Base-by-base conservation (phyloP, 352 stramenopile genomes). In the Globisporangium sylvaticum region DNA sequence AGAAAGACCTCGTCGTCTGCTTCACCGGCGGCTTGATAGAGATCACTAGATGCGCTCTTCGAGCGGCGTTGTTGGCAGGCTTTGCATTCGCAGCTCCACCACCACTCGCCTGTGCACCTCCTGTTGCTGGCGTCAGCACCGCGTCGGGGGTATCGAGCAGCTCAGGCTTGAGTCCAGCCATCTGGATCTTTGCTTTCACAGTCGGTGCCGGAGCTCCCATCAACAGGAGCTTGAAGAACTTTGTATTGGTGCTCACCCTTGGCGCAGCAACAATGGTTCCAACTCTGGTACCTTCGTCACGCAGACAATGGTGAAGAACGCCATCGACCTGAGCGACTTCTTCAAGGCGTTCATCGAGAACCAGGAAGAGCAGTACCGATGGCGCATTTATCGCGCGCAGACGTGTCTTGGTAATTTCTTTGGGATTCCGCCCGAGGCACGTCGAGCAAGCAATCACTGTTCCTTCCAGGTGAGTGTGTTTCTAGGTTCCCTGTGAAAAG, bases 331-430 rank as follows among this genome's bases (percentile, higher is more conserved):
- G 32, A 88, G 67, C n/a, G 72, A 81, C 10, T 97, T 96, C 60
- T 67, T 97, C 39, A 89, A 95, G 48, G 64, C 76, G 29, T 97
- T 97, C 60, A 73, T 97, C 37, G 82, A 95, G 62, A 94, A 95
- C 66, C 75, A 91, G 54, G 81, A 90, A 50, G 84, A 93, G 15
- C 74, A 89, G 22, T 90, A 86, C 65, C 75, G 81, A 4, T 94
- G 87, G 82, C 75, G 87, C 37, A 81, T 94, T 44, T 91, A 92
- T 65, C 80, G 83, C n/a, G 87, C 83, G n/a, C 81, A 92, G 63
- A 92, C 86, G 18, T 89, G 75, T 44, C 34, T 93, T 44, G 85
- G 80, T 24, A 73, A 78, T 0, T 87, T 91, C 24, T 77, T 96
- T 15, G 82, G 84, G 29, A 85, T 87, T 39, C 83, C 85, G 61